phyloP scores from a whole-genome alignment of 2,329 filamentous ascomycete species.

The Aspergillus persii region DNA sequence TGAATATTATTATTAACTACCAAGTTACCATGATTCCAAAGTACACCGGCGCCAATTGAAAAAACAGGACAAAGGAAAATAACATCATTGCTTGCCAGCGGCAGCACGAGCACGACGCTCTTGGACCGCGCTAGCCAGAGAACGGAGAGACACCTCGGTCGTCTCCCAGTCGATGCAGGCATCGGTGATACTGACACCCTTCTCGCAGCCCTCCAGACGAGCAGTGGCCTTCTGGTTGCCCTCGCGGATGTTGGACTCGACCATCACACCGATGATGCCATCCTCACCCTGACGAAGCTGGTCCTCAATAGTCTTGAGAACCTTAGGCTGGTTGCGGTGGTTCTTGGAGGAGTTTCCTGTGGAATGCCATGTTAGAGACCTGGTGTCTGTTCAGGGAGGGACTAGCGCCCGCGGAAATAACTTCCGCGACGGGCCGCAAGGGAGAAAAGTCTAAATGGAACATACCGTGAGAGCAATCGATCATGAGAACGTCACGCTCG shows the following conservation, averaged over 20 bases:
- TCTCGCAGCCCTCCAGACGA: conserved; percentile 73
- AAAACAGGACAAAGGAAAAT: neutral
- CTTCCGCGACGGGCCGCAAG: neutral
- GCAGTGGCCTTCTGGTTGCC: conserved; percentile 80
- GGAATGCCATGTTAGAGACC: no score
- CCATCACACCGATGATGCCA: conserved; percentile 92
- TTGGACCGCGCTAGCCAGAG: conserved; percentile 76
- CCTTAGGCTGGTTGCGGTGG: conserved; percentile 93
- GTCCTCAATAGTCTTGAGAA: conserved; percentile 74
- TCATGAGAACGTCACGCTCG: conserved; percentile 86
- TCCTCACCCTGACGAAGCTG: conserved; percentile 84
- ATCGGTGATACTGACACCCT: conserved; percentile 91
- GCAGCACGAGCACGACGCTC: conserved; percentile 19
- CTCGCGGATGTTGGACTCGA: conserved; percentile 95
- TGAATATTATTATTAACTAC: neutral
- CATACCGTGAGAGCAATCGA: conserved; percentile 84
- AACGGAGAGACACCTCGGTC: conserved; percentile 75
- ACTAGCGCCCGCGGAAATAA: neutral
- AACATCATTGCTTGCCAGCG: neutral
- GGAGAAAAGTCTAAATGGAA: neutral
- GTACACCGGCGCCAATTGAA: neutral
- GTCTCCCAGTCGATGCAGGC: conserved; percentile 92
- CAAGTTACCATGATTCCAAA: neutral
- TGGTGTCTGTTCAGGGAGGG: no score
- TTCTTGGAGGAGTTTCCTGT: conserved; percentile 85